Evolutionary conservation across 139 green algal species (phyloP), one percentile per base, ranked within the genome.

Genomic region (Chlorella sp.): DNA sequence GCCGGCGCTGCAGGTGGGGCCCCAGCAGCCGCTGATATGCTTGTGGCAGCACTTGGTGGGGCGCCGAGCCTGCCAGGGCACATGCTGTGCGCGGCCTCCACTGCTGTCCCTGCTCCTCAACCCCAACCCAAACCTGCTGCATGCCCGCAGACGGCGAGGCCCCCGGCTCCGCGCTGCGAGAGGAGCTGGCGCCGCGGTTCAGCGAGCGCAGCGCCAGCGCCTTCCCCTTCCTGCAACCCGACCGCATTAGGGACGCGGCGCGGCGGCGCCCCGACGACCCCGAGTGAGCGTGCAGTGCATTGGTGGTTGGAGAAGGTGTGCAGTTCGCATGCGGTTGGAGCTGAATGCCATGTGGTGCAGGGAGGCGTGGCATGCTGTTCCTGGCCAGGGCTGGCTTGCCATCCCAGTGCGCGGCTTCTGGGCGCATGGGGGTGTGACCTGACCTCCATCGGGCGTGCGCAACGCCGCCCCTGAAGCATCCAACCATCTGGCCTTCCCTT

Each of bases 201-300:
- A 82, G 84, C 19, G 88, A 81, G 14, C 86, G 90, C 38, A 76
- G 80, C 38, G 56, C 64, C 28, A 36, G 88, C 51, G 88, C 89
- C 77, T 98, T 96, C 86, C 84, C 93, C 32, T 98, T 97, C 89
- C 87, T 97, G 80, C 84, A 87, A 26, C 91, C 94, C 30, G 86
- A 92, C 62, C 83, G 51, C 60, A 92, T 97, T 81, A 90, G 86
- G 82, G 95, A 98, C 73, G 89, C 90, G 0, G 40, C 82, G 1
- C 82, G 75, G 70, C 85, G 90, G 11, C 87, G 92, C 0, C 95
- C 95, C 4, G 82, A 74, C 56, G 84, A 98, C 73, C 86, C 93
- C 14, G 91, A 90, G 54, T 96, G 83, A 83, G 77, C 24, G 13
- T 70, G 60, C 6, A 9, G 56, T 20, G 56, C 56, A 65, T 20